Evolutionary conservation across 1,139 yeast species (phyloP), one percentile per base, ranked within the genome.

Genomic region (Hansenula lynferdii): DNA sequence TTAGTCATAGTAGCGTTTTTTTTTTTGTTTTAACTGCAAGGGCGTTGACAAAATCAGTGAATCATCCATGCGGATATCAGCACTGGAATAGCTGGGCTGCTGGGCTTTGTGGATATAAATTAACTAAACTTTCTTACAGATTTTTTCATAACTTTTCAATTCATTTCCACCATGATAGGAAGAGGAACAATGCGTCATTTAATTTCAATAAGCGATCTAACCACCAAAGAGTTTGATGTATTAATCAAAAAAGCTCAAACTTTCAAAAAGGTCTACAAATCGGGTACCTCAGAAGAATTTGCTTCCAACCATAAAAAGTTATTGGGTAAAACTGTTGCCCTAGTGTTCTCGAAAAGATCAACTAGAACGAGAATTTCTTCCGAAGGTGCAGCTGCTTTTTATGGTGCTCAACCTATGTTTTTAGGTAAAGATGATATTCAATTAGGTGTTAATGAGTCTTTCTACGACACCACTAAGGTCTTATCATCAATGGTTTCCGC

Each of bases 401-500:
- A 92, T 49, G 98, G 98, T 16, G 98, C 94, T 8, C 94, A 82
- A 50, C 96, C 98, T 12, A 85, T 92, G 95, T 92, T 92, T 56
- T 71, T 92, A 49, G 97, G 98, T 39, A 86, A 84, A 54, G 97
- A 90, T 51, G 98, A 92, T 56, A 92, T 92, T 56, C 98, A 92
- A 64, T 70, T 92, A 42, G 98, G 98, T 50, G 92, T 87, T 33
- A 92, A 92, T 58, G 98, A 92, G 67, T 75, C 94, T 0, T 65
- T 86, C 44, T 82, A 85, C 53, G 98, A 92, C 61, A 83, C 97
- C 1, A 75, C 96, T 19, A 78, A 76, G 50, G 96, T 92, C 29
- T 77, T 92, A 9, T 85, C 96, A 15, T 89, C 97, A 3, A 92
- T 92, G 98, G 85, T 95, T 1, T 81, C 96, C 14, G 84, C 96